phyloP scores from a whole-genome alignment of 148 eudicot species.

The Amaranthus hypochondriacus region DNA sequence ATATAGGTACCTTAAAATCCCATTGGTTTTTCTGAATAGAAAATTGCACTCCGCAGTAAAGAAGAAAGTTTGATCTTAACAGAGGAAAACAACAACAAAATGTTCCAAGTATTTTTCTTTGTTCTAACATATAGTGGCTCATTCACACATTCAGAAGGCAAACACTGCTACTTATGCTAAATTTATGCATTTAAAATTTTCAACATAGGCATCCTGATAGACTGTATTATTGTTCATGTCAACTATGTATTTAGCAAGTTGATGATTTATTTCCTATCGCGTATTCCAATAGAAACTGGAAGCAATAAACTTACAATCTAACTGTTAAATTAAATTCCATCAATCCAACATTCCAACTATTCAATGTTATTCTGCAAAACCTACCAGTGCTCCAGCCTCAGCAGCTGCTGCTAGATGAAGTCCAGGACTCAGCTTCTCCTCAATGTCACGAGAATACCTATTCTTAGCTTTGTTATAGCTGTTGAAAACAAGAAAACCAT shows the following conservation, averaged over 20 bases:
- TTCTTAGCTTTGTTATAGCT: constrained; percentile 94
- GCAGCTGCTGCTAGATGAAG: constrained; percentile 96
- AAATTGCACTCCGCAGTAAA: not conserved
- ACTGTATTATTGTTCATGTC: not conserved
- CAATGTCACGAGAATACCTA: constrained; percentile 50
- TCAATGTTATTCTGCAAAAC: constrained; percentile 24
- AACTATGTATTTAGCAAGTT: not conserved
- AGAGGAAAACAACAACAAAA: not conserved
- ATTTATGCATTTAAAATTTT: not conserved
- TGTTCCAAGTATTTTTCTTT: not conserved
- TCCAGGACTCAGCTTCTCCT: constrained; percentile 62
- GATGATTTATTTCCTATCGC: not conserved
- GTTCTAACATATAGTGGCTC: not conserved
- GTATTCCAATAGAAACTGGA: not conserved
- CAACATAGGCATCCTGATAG: not conserved
- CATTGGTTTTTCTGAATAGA: not conserved
- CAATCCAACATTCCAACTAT: not conserved
- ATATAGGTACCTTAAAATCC: not conserved
- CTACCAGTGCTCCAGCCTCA: constrained; percentile 93
- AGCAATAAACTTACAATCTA: not conserved
- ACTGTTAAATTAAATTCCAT: not conserved
- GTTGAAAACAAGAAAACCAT: constrained; percentile 6
- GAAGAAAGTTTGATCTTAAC: not conserved
- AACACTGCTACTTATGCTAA: not conserved
- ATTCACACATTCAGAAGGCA: not conserved